A percentile compares a stretch with the other conserved stretches of the same genome.
These are phyloP conservation scores for Balamuthia mandrillaris DNA, from an alignment of 208 protist genomes.

Conservation along the genomic window DNA sequence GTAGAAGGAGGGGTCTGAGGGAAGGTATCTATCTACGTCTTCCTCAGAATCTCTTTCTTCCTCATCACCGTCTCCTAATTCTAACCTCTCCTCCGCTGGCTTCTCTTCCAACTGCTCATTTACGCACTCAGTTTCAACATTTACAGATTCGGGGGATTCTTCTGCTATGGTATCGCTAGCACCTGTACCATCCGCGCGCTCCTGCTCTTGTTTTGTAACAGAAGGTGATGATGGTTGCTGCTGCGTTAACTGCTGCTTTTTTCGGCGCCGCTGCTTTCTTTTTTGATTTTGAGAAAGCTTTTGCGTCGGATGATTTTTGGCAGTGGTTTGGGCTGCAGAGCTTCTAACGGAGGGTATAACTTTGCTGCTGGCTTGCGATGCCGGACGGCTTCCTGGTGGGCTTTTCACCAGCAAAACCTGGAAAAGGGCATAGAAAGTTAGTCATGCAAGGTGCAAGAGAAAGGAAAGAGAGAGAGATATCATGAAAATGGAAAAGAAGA, in stretches of 20 bases:
- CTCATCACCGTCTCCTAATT: neutral
- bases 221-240: neutral
- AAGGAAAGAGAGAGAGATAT: neutral
- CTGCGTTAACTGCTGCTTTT: no score
- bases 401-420: no score
- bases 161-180: neutral
- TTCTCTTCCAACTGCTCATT: no score
- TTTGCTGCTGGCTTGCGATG: neutral
- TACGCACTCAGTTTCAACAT: neutral
- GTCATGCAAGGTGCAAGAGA: no score
- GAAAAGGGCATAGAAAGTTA: no score
- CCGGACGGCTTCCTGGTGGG: no score
- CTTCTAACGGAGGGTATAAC: neutral
- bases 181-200: no score
- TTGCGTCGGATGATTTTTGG: neutral
- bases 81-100: no score
- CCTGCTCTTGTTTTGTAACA: no score
- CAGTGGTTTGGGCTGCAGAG: neutral
- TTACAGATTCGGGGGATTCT: neutral
- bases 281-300: neutral
- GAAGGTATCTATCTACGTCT: neutral
- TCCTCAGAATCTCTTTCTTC: neutral
- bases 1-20: neutral
- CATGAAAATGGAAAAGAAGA: conserved; percentile 43
- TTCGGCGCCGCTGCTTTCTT: neutral